phyloP scores from a whole-genome alignment of 179 eudicot genomes.

The Spinacia oleracea region DNA sequence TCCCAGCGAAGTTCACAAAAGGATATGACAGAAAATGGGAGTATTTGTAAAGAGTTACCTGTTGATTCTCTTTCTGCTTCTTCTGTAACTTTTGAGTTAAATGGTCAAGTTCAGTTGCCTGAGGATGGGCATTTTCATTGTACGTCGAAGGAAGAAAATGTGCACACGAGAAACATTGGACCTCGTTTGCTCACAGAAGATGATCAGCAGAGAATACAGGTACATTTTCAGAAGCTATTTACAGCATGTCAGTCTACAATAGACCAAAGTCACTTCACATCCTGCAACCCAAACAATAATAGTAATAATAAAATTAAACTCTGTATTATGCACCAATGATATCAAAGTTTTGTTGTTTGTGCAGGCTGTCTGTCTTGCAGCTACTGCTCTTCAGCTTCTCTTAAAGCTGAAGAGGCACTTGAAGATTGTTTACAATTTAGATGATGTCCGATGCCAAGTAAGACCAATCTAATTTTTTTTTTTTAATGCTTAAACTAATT shows the following conservation, averaged over 20 bases:
- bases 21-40: constrained; percentile 47
- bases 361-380: constrained; percentile 81
- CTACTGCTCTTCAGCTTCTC: constrained; percentile 82
- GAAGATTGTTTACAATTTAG: constrained; percentile 72
- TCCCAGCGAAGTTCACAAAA: constrained; percentile 45
- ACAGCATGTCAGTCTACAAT: not conserved
- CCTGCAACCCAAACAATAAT: not conserved
- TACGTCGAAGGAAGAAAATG: constrained; percentile 31
- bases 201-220: constrained; percentile 79
- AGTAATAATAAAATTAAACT: no score
- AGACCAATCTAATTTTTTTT: constrained; percentile 2
- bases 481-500: not conserved
- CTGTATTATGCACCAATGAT: constrained; percentile 12
- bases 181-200: constrained; percentile 40
- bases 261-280: not conserved
- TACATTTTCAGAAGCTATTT: constrained; percentile 18
- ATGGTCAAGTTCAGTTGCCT: constrained; percentile 37
- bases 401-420: constrained; percentile 91
- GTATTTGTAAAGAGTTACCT: constrained; percentile 30
- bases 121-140: constrained; percentile 35
- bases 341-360: constrained; percentile 21
- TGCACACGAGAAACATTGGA: constrained; percentile 30
- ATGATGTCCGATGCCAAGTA: constrained; percentile 96
- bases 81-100: constrained; percentile 39
- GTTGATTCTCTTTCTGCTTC: constrained; percentile 30